These are phyloP conservation scores for Astragalus membranaceus DNA, from an alignment of 306 rosid species.

Conservation along the genomic window DNA sequence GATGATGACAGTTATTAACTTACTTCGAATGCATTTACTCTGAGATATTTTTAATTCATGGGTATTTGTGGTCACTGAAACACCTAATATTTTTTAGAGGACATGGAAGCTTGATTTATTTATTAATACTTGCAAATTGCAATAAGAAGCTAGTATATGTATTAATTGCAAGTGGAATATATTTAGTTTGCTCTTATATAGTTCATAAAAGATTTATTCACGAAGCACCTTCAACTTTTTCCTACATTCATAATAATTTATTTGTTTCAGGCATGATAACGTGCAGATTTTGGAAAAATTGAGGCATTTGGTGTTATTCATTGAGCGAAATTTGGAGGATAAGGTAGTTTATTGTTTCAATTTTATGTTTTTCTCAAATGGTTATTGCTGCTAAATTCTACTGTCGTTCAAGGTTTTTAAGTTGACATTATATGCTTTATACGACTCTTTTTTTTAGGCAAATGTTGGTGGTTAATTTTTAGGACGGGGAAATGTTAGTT, in stretches of 20 bases:
- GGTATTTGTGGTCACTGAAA: background rate
- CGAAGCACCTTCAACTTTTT: background rate
- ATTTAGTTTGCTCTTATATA: too few species aligned
- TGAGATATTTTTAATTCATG: background rate
- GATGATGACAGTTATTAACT: background rate
- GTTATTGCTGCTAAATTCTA: background rate
- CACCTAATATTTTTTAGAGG: background rate
- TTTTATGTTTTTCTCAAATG: background rate
- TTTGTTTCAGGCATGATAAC: constrained; percentile 77
- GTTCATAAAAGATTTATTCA: background rate
- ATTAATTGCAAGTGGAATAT: constrained; percentile 7
- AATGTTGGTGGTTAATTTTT: too few species aligned
- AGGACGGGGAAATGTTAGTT: too few species aligned
- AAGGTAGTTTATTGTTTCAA: constrained; percentile 47
- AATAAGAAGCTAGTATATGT: background rate
- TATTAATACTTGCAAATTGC: constrained; percentile 12
- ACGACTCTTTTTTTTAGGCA: background rate
- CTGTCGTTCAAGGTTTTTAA: constrained; percentile 8
- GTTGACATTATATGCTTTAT: background rate
- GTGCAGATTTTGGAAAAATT: constrained; percentile 83
- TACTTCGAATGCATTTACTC: background rate
- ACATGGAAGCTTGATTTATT: constrained; percentile 6
- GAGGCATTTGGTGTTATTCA: constrained; percentile 84
- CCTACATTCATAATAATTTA: constrained; percentile 14
- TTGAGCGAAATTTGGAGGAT: constrained; percentile 78